Conservation (phyloP, 768 basidiomycete species). For the Tricholomella constricta region DNA sequence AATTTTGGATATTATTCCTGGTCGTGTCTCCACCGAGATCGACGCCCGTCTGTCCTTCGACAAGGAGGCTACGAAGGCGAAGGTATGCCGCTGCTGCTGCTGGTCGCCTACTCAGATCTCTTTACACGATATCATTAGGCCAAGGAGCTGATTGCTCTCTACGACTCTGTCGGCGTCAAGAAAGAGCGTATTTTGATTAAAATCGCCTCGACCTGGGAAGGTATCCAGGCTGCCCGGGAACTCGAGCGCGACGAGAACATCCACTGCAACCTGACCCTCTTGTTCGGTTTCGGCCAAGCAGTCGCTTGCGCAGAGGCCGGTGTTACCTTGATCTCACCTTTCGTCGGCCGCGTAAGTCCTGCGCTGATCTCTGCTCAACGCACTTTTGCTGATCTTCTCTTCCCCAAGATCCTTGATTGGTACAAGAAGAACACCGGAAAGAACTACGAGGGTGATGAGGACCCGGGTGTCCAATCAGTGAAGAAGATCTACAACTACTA, state of each 20-base stretch:
- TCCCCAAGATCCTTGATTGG: conserved; percentile 91
- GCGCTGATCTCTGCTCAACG: conserved; percentile 14
- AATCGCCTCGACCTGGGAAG: conserved; percentile 99
- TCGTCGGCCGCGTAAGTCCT: conserved; percentile 89
- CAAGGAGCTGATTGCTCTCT: conserved; percentile 88
- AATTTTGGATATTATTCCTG: conserved; percentile 94
- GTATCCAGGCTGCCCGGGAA: conserved; percentile 97
- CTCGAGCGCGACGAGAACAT: conserved; percentile 91
- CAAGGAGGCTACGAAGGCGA: conserved; percentile 88
- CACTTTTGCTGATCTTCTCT: conserved; percentile 10
- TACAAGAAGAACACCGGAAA: conserved; percentile 92
- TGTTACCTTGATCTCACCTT: conserved; percentile 98
- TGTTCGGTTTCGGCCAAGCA: conserved; percentile 98
- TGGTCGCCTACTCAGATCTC: not conserved
- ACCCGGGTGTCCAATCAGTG: conserved; percentile 96
- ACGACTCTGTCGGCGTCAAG: conserved; percentile 90
- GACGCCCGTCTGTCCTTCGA: conserved; percentile 98
- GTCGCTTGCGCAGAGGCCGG: conserved; percentile 99
- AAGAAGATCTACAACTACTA: conserved; percentile 99
- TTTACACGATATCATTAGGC: conserved; percentile 42
- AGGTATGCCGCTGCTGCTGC: conserved; percentile 44
- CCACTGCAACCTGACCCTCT: conserved; percentile 98
- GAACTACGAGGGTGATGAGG: conserved; percentile 86
- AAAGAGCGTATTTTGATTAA: conserved; percentile 98
- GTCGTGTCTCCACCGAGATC: conserved; percentile 98